phyloP scores from a whole-genome alignment of 129 eudicot genomes.

The Sambucus nigra region DNA sequence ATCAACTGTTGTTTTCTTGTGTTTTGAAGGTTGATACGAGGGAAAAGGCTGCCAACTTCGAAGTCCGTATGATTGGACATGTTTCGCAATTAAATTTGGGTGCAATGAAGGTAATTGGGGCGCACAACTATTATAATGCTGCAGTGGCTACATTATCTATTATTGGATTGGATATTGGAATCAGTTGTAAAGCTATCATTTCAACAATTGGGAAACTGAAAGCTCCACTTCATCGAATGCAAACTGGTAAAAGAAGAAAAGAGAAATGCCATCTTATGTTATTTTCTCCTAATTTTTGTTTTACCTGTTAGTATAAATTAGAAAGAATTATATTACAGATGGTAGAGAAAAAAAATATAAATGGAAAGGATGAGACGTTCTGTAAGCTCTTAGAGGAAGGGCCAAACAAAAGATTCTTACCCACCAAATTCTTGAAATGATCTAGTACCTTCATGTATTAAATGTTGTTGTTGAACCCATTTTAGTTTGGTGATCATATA shows the following conservation, averaged over 20 bases:
- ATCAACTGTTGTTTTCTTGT: background rate
- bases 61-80: slow-evolving; percentile 1
- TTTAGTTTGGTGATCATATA: too few species aligned
- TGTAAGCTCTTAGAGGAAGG: too few species aligned
- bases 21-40: slow-evolving; percentile 5
- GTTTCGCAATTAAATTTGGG: slow-evolving; percentile 4
- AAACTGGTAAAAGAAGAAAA: background rate
- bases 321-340: too few species aligned
- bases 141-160: slow-evolving; percentile 11
- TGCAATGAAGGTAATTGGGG: slow-evolving; percentile 4
- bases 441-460: too few species aligned
- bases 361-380: too few species aligned
- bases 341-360: too few species aligned
- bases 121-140: slow-evolving; percentile 8
- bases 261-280: background rate
- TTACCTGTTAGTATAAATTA: too few species aligned
- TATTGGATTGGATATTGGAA: slow-evolving; percentile 14
- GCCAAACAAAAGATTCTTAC: background rate
- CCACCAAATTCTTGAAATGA: background rate
- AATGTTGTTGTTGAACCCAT: too few species aligned
- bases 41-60: slow-evolving; percentile 1
- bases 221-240: slow-evolving; percentile 14
- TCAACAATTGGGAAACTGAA: slow-evolving; percentile 6
- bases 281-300: background rate
- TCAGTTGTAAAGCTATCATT: slow-evolving; percentile 1